Base-by-base conservation (phyloP, 2,329 filamentous ascomycete genomes). In the Monosporascus sp. region DNA sequence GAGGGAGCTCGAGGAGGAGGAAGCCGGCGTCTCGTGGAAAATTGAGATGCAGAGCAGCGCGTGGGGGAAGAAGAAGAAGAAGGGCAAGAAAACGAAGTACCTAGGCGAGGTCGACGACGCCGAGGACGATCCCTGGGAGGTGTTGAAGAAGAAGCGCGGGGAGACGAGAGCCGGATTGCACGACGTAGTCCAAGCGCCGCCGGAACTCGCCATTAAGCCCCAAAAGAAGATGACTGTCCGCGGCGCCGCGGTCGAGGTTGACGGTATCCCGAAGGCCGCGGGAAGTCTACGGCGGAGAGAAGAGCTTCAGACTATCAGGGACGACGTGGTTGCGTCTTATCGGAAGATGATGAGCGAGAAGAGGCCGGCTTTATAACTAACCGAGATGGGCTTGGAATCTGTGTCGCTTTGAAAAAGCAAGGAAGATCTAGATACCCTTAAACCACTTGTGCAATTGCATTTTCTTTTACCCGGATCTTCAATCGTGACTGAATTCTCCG, bases 51-150 rank as follows among this genome's bases (percentile, higher is more conserved):
- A 77, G 47, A 76, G 78, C 51, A 63, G 64, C 14, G 64, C 65
- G 16, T 65, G 66, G 65, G 70, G 75, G 61, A 73, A 73, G 63
- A 72, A 72, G 64, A 67, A 74, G 57, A 77, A 76, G 61, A 75
- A 70, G 61, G 69, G 68, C 48, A 76, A 73, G 56, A 71, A 71
- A 48, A 66, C 58, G 14, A 69, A 59, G 50, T 67, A 64, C 40
- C 56, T 69, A 8, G 73, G 76, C 40, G 74, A 78, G 48, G 75
- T 72, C 5, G 73, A 67, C 47, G 76, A 75, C 26, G 76, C 78
- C 43, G 78, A 85, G 50, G 82, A 85, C 9, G 90, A 93, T 69
- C 89, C 90, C 1, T 96, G 90, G 90, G 84, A 82, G 44, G 83
- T 83, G 56, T 70, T 96, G 59, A 86, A 87, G 67, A 79, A 79